Base-by-base conservation (phyloP, 345 rosid species). In the Salix arbutifolia region DNA sequence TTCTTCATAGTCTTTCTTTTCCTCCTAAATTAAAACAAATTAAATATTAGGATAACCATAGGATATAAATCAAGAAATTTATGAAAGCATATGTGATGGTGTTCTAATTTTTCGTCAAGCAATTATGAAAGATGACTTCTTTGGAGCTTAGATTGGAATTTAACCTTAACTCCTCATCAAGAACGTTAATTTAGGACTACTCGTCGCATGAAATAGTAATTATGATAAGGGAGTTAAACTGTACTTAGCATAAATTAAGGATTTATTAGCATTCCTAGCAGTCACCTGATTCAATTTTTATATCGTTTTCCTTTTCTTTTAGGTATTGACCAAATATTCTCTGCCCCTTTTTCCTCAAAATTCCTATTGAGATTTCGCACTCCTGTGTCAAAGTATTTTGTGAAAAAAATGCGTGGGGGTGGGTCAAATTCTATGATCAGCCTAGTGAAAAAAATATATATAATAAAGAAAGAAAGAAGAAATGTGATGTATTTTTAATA, bases 321-420 rank as follows among this genome's bases (percentile, higher is more conserved):
- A 83, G 88, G 90, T 89, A 84, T 84, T 87, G 90, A 87, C 90
- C 75, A 74, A 77, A 84, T 66, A 35, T 17, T 30, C 61, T 58
- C 56, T n/a, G n/a, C 30, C 13, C 44, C 19, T 30, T 75, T 77
- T 19, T 10, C 19, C 35, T 28, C 74, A 10, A 5, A 0, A 35
- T 35, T 23, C 31, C 30, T 26, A 30, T n/a, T 48, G 38, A 61
- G 79, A 66, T 72, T 70, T 73, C 58, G 67, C 7, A 62, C 18
- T 35, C 42, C 52, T 56, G 16, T 75, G 76, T 83, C 82, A 75
- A 66, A 80, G 65, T 71, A 67, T 70, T 68, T 65, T 65, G 37
- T 38, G 73, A 56, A 77, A 33, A 71, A 42, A 77, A 74, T 26
- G 42, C 37, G 35, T 6, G 21, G 26, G 19, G 12, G 46, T 26